A percentile compares a stretch with the other conserved stretches of the same genome.
Conservation (phyloP, 495 filamentous ascomycete species). For the Aspergillus homomorphus region DNA sequence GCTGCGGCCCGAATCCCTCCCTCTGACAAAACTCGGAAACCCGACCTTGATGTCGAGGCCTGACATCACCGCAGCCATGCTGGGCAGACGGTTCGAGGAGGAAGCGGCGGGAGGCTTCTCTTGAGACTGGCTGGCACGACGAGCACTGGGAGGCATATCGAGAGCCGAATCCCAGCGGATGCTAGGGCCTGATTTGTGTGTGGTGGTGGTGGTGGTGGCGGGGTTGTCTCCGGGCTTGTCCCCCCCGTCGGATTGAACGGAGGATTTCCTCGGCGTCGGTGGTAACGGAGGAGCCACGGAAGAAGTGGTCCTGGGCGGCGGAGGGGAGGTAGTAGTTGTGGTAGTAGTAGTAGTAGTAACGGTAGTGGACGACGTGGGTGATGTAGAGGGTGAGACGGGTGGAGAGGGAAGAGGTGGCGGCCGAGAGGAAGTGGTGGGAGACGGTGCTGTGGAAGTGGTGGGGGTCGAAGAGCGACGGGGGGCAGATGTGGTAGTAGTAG, state of each 20-base stretch:
- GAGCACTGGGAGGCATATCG: slow-evolving; percentile 19
- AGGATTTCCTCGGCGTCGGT: slow-evolving; percentile 7
- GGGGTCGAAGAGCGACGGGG: slow-evolving; percentile 3
- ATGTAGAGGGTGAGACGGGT: slow-evolving; percentile 11
- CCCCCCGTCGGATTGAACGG: slow-evolving; percentile 9
- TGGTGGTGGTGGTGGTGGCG: slow-evolving; percentile 5
- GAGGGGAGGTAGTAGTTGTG: slow-evolving; percentile 5
- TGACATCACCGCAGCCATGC: slow-evolving; percentile 41
- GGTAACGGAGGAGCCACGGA: slow-evolving; percentile 9
- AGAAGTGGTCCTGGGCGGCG: slow-evolving; percentile 11
- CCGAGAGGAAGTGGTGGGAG: slow-evolving; percentile 2
- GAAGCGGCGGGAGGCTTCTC: slow-evolving; percentile 21
- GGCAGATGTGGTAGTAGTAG: slow-evolving; percentile 8
- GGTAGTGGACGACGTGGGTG: slow-evolving; percentile 10
- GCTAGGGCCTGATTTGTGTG: slow-evolving; percentile 13
- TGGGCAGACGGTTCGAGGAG: slow-evolving; percentile 23
- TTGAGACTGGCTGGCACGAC: slow-evolving; percentile 13
- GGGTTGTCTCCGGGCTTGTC: slow-evolving; percentile 11
- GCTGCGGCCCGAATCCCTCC: slow-evolving; percentile 42
- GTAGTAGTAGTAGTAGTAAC: slow-evolving; percentile 1
- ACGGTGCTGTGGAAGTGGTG: slow-evolving; percentile 1
- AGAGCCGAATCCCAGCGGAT: slow-evolving; percentile 26
- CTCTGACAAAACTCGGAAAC: slow-evolving; percentile 36
- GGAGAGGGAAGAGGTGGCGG: background rate
- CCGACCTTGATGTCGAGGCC: slow-evolving; percentile 36